Base-by-base conservation (phyloP, 164 flowering plant genomes). In the Amborella trichopoda region DNA sequence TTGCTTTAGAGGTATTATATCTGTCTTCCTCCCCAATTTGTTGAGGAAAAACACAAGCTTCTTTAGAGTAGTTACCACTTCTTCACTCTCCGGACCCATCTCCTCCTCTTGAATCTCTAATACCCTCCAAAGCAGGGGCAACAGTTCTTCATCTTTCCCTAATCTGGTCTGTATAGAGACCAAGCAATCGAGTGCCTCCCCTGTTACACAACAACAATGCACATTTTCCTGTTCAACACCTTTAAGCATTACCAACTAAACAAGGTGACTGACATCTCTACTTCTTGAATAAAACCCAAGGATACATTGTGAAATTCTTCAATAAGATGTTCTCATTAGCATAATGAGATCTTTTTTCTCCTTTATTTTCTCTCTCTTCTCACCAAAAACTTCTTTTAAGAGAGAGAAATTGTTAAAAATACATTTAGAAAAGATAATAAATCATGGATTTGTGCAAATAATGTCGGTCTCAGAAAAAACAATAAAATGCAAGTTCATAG, bases 171-270 rank as follows among this genome's bases (percentile, higher is more conserved):
- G 82, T 30, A 90, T 79, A 14, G 86, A 75, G 16, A 77, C 74
- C 68, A 90, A 56, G 63, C 95, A 85, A 53, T 90, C 97, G 2
- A 90, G 75, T 34, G 90, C 95, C 66, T 90, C 97, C 14, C 94
- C 97, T 90, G 11, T 28, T 11, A 44, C n/a, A 25, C 25, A 1
- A 25, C n/a, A 23, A 10, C 25, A 22, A 4, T n/a, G 12, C 18
- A 5, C 5, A 18, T 42, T 6, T 42, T n/a, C 19, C 3, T 5
- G 23, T 20, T 11, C 19, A n/a, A 1, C 21, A 11, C 1, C 19
- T 3, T 3, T 41, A 3, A 3, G 44, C 19, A 41, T 19, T 17
- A 22, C 2, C 17, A 41, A 19, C 23, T 11, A n/a, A 3, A 41
- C 11, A 16, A 17, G 23, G 18, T 2, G 21, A 19, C 14, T n/a